A percentile compares a stretch with the other conserved stretches of the same genome.
Conservation (phyloP, 2,329 filamentous ascomycete species). For the Colletotrichum kahawae region DNA sequence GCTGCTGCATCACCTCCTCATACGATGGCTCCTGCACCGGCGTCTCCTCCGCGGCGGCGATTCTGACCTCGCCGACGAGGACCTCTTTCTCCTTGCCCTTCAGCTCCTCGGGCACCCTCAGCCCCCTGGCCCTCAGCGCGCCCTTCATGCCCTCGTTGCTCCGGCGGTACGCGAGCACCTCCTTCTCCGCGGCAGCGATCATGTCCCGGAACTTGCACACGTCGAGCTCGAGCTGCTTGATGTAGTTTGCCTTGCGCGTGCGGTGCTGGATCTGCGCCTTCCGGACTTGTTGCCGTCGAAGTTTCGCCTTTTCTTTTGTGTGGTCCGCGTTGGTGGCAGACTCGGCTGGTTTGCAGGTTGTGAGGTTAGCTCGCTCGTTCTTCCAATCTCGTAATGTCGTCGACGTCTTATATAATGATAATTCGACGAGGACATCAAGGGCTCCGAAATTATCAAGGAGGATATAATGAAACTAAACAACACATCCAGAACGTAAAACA, state of each 20-base stretch:
- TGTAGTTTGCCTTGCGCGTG: slow-evolving; percentile 60
- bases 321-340: background rate
- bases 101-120: background rate
- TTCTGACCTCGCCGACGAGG: background rate
- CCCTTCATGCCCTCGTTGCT: slow-evolving; percentile 50
- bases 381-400: background rate
- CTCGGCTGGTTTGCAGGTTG: background rate
- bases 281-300: slow-evolving; percentile 56
- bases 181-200: slow-evolving; percentile 47
- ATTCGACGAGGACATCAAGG: background rate
- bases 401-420: background rate
- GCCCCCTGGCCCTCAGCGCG: slow-evolving; percentile 33
- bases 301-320: slow-evolving; percentile 45
- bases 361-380: background rate
- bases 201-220: slow-evolving; percentile 51
- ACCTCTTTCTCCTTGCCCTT: background rate
- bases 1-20: background rate
- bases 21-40: background rate
- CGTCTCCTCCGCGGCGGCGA: background rate
- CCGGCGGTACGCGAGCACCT: slow-evolving; percentile 37
- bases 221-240: slow-evolving; percentile 59
- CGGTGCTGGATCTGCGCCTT: slow-evolving; percentile 61
- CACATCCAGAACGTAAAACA: background rate
- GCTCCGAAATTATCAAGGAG: background rate
- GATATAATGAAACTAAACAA: background rate